Evolutionary conservation across 2,329 filamentous ascomycete genomes (phyloP), one percentile per base, ranked within the genome.

Genomic region (Alternaria angustiovoidea): DNA sequence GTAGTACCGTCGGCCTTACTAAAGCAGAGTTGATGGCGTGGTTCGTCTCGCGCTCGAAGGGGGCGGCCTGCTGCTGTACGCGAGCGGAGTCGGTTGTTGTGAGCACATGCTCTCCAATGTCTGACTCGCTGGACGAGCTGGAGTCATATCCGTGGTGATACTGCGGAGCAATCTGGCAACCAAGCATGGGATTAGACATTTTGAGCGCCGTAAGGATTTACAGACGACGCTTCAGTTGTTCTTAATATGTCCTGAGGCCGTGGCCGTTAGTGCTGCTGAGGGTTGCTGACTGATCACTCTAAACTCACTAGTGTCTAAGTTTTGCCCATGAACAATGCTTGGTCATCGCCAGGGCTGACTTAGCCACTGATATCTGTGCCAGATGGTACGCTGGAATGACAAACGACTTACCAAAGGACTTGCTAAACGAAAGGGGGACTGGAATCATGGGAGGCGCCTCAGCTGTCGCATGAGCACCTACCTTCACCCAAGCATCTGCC

Each of bases 161-260:
- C 14, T 69, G 51, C 0, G 70, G 71, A 12, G 71, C 70, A 5
- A 75, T 75, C 41, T 75, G 70, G 55, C 67, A 72, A 7, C 71
- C 71, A 47, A 73, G 59, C 1, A 62, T 60, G 4, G 70, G 64
- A 3, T 52, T 44, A 8, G 62, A 44, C 70, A 72, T 73, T 7
- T 56, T 61, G 44, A 34, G 30, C 7, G 46, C 30, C 34, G 32
- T 36, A 20, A 24, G 12, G 8, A 7, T 16, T 48, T 1, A 36
- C 30, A 22, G 39, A 24, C 7, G 46, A n/a, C 30, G 32, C 22
- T 48, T 48, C 14, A 20, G 11, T 34, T 34, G 20, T 11, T 11
- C 11, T 16, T 24, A 14, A 48, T 48, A 48, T 48, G 4, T 36
- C 30, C 12, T 24, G 14, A 36, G 30, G 30, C 30, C 46, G 30